Conservation (phyloP, 225 moss, liverwort and hornwort genomes). For the Polytrichum formosum region DNA sequence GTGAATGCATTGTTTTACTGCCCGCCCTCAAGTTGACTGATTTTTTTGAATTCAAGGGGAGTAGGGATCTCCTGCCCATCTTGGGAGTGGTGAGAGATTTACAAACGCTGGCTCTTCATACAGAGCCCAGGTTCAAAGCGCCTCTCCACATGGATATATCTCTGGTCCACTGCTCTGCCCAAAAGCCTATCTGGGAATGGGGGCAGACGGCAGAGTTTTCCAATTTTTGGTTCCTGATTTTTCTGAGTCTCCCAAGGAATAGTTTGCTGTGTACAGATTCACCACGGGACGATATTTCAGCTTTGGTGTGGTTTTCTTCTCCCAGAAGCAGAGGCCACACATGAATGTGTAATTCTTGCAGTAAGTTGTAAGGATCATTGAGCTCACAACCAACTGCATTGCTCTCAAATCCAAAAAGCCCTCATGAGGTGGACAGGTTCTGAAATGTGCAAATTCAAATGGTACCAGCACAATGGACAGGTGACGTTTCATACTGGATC, state of each 20-base stretch:
- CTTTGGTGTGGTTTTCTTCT: not conserved
- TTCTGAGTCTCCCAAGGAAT: conserved; percentile 10
- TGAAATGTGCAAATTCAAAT: too few relatives aligned
- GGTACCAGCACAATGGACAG: too few relatives aligned
- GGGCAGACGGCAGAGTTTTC: not conserved
- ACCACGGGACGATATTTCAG: conserved; percentile 5
- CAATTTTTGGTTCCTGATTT: conserved; percentile 3
- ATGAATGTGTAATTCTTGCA: too few relatives aligned
- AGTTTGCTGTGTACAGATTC: conserved; percentile 29
- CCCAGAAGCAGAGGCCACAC: too few relatives aligned
- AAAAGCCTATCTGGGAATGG: not conserved
- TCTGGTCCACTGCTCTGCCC: not conserved
- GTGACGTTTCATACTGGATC: too few relatives aligned
- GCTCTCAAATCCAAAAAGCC: too few relatives aligned
- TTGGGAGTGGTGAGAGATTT: conserved; percentile 1
- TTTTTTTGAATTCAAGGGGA: not conserved
- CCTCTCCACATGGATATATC: not conserved
- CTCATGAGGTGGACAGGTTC: too few relatives aligned
- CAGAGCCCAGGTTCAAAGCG: conserved; percentile 1
- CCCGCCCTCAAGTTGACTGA: not conserved
- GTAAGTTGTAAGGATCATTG: too few relatives aligned
- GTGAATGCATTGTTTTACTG: conserved; percentile 12
- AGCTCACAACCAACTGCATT: too few relatives aligned
- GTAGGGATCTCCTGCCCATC: not conserved
- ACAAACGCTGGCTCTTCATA: not conserved